Evolutionary conservation across 805 yeast species (phyloP), one percentile per base, ranked within the genome.

Genomic region (Komagataella pastoris): DNA sequence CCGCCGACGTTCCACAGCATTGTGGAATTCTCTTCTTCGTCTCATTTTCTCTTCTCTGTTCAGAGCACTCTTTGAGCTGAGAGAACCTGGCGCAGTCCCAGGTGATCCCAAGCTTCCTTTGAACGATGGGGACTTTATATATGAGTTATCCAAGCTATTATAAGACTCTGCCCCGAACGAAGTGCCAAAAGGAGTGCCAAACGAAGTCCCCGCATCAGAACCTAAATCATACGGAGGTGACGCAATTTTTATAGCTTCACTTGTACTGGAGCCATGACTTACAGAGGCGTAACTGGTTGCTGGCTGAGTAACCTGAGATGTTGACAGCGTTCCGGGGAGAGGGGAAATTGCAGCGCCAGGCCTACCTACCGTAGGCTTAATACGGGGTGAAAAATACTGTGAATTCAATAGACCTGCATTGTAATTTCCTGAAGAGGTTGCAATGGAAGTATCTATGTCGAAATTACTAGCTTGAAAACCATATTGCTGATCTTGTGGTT

Each of bases 1-100:
- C 61, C 98, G 76, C 58, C 96, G 75, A 59, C 97, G 76, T 65
- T 90, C 98, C 3, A 90, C 97, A 1, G 96, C 96, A 62, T 90
- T 90, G 65, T 90, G 98, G 55, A 88, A 83, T 62, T 89, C 96
- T 54, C 96, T 71, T 55, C 96, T 75, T 55, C 96, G 75, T 54
- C 80, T 77, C 51, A 85, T 64, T 61, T 85, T 85, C 54, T 84
- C 88, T 51, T 85, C 95, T 59, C 79, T 80, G 3, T 76, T 65
- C 44, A 75, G 52, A 50, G 64, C 60, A 49, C 57, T 65, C 51
- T 66, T 67, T 3, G 67, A 66, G 47, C 66, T 65, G 56, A 66
- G 52, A 1, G 69, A 65, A 1, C 65, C 66, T 6, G 62, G 55
- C n/a, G 64, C 52, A 21, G 47, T 19, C 4, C 18, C 23, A 8